Evolutionary conservation across 2,329 filamentous ascomycete species (phyloP).

Genomic region (Nigrospora osmanthi): DNA sequence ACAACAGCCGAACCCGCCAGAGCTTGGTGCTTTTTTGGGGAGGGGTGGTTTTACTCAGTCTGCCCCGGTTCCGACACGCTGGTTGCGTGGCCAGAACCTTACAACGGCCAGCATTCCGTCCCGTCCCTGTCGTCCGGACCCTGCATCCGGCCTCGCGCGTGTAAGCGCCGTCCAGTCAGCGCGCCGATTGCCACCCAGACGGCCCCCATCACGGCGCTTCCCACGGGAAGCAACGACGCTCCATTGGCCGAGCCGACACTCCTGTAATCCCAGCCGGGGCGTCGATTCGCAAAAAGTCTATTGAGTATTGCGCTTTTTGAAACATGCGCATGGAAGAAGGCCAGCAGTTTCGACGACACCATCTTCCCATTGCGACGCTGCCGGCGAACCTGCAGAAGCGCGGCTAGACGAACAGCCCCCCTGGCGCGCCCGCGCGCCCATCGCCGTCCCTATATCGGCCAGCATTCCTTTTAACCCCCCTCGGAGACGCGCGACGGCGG

Average conservation of each 20-base stretch:
- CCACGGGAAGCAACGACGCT: background rate
- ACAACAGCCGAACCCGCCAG: background rate
- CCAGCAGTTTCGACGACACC: background rate
- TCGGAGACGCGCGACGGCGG: background rate
- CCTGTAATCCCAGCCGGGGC: background rate
- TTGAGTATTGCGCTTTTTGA: background rate
- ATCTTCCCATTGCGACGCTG: background rate
- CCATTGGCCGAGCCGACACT: background rate
- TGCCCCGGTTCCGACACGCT: background rate
- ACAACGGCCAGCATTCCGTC: too few relatives aligned
- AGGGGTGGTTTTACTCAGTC: background rate
- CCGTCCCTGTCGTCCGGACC: background rate
- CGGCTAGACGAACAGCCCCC: background rate
- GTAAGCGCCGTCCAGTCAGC: constrained; percentile 1
- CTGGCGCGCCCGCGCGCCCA: background rate
- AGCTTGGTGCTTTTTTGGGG: background rate
- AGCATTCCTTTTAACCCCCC: background rate
- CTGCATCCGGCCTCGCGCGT: background rate
- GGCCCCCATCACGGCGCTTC: background rate
- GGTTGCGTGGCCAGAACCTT: background rate
- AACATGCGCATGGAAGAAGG: background rate
- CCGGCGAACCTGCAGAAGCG: background rate
- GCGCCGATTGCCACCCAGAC: background rate
- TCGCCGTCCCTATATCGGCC: background rate
- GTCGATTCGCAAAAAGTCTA: background rate